Base-by-base conservation (phyloP, 208 protist genomes). In the Sergeia podlipaevii region DNA sequence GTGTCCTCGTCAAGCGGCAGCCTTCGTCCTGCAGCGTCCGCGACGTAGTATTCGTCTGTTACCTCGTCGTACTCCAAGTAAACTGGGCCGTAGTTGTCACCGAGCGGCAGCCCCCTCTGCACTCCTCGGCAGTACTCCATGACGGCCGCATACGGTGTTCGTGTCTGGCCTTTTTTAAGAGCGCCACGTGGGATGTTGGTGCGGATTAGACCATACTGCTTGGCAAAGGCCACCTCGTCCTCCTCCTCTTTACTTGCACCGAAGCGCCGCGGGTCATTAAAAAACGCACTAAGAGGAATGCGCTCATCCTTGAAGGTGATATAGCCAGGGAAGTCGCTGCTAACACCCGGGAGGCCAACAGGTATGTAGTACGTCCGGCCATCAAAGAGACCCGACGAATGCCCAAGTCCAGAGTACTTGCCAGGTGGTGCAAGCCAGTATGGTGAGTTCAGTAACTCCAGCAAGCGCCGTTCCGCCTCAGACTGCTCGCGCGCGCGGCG, bases 101-200 rank as follows among this genome's bases (percentile, higher is more conserved):
- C 75, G 8, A 84, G 36, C 11, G 83, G 83, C 8, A 71, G 51
- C 0, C 76, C 78, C 41, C 77, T 26, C 60, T 87, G 83, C 46
- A 87, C 83, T 10, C 78, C 78, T n/a, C 57, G 58, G 47, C 57
- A 76, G 65, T 87, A 91, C 21, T 86, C 75, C 62, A 84, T 66
- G 36, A 84, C 83, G 0, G 83, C 73, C 17, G 65, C 70, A 32
- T 70, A 74, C 50, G 73, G 74, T 20, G 65, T 60, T 17, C 49
- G 60, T 10, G 26, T 55, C 47, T 55, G 29, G 3, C 58, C 46
- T 1, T 39, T 10, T 21, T 38, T 60, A 20, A 18, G 48, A 54
- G 0, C 23, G 23, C n/a, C n/a, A n/a, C n/a, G n/a, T n/a, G n/a
- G n/a, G n/a, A n/a, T n/a, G n/a, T n/a, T n/a, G n/a, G n/a, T n/a